Evolutionary conservation across 345 rosid species (phyloP), one percentile per base, ranked within the genome.

Genomic region (Boechera stricta): DNA sequence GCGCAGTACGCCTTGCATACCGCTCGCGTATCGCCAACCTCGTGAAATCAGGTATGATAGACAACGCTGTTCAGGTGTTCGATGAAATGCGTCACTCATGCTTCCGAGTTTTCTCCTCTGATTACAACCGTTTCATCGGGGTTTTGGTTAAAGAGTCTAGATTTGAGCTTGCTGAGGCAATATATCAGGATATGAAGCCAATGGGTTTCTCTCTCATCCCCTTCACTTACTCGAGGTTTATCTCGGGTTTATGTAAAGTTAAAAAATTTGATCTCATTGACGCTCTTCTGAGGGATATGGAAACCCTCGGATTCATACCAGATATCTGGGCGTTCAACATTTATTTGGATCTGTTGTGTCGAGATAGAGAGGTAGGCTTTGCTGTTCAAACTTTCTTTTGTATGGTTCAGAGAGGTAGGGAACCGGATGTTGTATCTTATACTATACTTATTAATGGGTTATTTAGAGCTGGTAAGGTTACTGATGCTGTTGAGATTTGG

Each of bases 171-270:
- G 99, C 94, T 38, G 88, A 87, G 56, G 84, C 79, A 41, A 76
- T 85, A 67, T 91, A 92, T 79, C 42, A 73, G 67, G 75, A 86
- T 69, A 84, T 95, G 94, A 74, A 71, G 57, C 84, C 87, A 5
- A 85, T 81, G 59, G 98, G 97, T 10, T 89, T 91, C 77, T 89
- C 96, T n/a, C 84, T 92, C 16, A 83, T 86, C 67, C 79, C 93
- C 13, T 89, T 91, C 82, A 95, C 99, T 71, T 89, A 91, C 87
- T 92, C 98, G 59, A 88, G 99, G 52, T 89, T 92, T 84, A 92
- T 95, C 77, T 92, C 97, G 52, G 86, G 91, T 75, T 86, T 95
- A 72, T 95, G 97, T 74, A 39, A 83, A 67, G 84, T 83, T 56
- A 86, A 82, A 72, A 82, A 87, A 73, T 78, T 91, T 76, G 62